These are phyloP conservation scores for Cutaneotrichosporon sp. DNA, from an alignment of 1,284 basidiomycete species.

Conservation along the genomic window DNA sequence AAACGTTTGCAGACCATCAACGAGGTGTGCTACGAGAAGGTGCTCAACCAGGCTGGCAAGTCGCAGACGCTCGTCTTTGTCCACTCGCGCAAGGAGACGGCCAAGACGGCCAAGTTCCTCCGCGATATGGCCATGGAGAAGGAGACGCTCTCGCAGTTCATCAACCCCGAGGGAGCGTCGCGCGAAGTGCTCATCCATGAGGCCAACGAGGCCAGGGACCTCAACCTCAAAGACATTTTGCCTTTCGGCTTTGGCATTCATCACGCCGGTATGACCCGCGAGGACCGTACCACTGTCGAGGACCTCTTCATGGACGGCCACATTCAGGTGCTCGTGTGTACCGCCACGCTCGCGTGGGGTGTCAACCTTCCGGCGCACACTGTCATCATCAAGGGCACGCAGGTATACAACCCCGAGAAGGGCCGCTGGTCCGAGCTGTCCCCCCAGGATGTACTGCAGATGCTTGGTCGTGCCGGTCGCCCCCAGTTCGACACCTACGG, in stretches of 20 bases:
- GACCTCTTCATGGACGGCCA: constrained; percentile 92
- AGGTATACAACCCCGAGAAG: constrained; percentile 99
- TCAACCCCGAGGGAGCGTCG: constrained; percentile 84
- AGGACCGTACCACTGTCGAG: constrained; percentile 89
- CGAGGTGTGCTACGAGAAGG: constrained; percentile 99
- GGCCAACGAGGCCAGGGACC: constrained; percentile 77
- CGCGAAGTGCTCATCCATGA: constrained; percentile 85
- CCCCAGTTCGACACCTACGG: constrained; percentile 98
- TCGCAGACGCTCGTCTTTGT: constrained; percentile 84
- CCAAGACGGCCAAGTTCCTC: constrained; percentile 93
- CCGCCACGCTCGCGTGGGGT: constrained; percentile 98
- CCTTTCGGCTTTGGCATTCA: constrained; percentile 98
- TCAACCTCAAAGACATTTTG: constrained; percentile 81
- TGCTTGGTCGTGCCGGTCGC: constrained; percentile 96
- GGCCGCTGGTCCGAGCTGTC: constrained; percentile 96
- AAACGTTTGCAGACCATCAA: constrained; percentile 98
- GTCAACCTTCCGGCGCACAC: constrained; percentile 97
- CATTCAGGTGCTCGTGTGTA: constrained; percentile 93
- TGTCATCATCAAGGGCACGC: constrained; percentile 99
- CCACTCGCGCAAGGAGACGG: constrained; percentile 96
- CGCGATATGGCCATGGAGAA: constrained; percentile 94
- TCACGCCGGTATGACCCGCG: constrained; percentile 97
- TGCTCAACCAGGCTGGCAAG: constrained; percentile 86
- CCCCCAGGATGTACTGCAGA: constrained; percentile 95
- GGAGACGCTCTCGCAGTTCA: constrained; percentile 92